Percentiles rank a stretch among this genome's conserved stretches.
These are phyloP conservation scores for Backusella tuberculispora DNA, from an alignment of 192 early-diverging fungal species.

Conservation along the genomic window DNA sequence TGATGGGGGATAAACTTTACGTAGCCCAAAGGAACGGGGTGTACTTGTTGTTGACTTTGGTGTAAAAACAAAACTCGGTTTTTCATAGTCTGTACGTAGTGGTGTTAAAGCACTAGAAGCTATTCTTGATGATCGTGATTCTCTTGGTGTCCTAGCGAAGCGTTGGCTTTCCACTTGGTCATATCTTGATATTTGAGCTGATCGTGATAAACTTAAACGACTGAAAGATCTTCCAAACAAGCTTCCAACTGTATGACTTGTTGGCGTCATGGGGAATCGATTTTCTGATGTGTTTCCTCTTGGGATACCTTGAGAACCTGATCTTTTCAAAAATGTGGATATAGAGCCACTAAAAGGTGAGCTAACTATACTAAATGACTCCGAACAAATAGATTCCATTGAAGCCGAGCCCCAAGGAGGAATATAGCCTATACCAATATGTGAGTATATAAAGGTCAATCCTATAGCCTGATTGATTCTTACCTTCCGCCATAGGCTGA, in stretches of 20 bases:
- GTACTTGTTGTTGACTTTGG: constrained; percentile 7
- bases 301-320: constrained; percentile 10
- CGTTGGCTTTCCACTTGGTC: not conserved
- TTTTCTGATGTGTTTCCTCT: not conserved
- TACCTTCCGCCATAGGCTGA: constrained; percentile 18
- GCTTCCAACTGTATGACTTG: not conserved
- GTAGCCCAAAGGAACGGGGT: not conserved
- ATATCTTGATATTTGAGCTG: not conserved
- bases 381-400: not conserved
- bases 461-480: not conserved
- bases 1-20: not conserved
- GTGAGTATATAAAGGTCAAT: not conserved
- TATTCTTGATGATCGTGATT: not conserved
- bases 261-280: not conserved
- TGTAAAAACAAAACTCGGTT: not conserved
- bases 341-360: constrained; percentile 26
- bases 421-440: not conserved
- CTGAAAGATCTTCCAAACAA: constrained; percentile 15
- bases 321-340: constrained; percentile 24
- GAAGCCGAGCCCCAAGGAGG: not conserved
- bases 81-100: not conserved
- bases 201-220: not conserved
- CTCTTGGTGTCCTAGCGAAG: not conserved
- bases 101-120: not conserved
- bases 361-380: not conserved